Evolutionary conservation across 2,329 filamentous ascomycete species (phyloP).

Genomic region (Phyllosticta citriasiana): DNA sequence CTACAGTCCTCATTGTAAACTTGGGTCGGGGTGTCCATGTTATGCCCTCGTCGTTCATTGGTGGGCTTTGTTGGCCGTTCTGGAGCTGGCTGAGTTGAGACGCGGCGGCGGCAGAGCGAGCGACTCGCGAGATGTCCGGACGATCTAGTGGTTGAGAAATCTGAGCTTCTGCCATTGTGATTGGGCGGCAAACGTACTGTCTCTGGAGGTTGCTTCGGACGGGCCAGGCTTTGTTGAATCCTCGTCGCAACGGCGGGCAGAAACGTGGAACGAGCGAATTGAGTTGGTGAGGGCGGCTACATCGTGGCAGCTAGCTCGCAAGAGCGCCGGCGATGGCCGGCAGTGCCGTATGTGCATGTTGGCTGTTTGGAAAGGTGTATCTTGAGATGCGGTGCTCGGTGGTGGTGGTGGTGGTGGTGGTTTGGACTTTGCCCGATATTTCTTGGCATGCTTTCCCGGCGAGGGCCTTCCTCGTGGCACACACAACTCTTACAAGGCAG

Average conservation of each 20-base stretch:
- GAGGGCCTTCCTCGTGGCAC: not conserved
- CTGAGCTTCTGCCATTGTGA: not conserved
- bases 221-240: not conserved
- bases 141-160: not conserved
- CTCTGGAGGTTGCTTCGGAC: not conserved
- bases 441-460: not conserved
- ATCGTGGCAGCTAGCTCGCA: not conserved
- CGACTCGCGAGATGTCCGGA: not conserved
- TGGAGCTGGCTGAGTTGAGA: not conserved
- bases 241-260: slow-evolving; percentile 1
- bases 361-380: not conserved
- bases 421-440: slow-evolving; percentile 5
- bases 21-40: not conserved
- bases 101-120: not conserved
- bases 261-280: slow-evolving; percentile 8
- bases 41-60: not conserved
- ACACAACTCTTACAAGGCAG: too few relatives aligned
- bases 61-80: not conserved
- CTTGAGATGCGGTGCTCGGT: not conserved
- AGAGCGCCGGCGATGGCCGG: not conserved
- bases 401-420: slow-evolving; percentile 2
- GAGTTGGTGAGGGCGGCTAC: not conserved
- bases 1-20: not conserved
- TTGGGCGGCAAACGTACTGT: not conserved
- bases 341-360: slow-evolving; percentile 6